A percentile compares a stretch with the other conserved stretches of the same genome.
These are phyloP conservation scores for Trichophyton simii DNA, from an alignment of 2,329 filamentous ascomycete genomes.

Conservation along the genomic window DNA sequence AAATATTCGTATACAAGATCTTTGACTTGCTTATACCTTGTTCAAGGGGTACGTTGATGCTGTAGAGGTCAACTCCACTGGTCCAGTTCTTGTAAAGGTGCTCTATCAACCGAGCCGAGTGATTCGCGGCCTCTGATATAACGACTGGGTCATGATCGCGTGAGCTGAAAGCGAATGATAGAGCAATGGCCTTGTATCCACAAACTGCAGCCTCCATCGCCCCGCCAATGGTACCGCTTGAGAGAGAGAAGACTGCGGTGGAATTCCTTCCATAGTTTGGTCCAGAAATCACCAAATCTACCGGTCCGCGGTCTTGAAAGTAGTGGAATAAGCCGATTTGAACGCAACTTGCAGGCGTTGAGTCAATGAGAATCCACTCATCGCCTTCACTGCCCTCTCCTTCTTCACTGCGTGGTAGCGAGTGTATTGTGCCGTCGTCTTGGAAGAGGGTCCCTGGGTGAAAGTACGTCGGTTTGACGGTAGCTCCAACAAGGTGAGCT, in stretches of 20 bases:
- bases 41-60: slow-evolving; percentile 77
- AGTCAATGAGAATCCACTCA: slow-evolving; percentile 72
- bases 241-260: slow-evolving; percentile 65
- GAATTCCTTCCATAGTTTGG: slow-evolving; percentile 78
- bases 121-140: slow-evolving; percentile 62
- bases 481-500: slow-evolving; percentile 86
- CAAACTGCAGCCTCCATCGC: slow-evolving; percentile 67
- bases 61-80: slow-evolving; percentile 68
- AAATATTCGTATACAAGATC: slow-evolving; percentile 69
- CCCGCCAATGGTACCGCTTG: slow-evolving; percentile 63
- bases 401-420: slow-evolving; percentile 41
- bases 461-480: slow-evolving; percentile 74
- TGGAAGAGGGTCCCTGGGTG: slow-evolving; percentile 50
- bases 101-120: slow-evolving; percentile 67
- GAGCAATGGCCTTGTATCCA: slow-evolving; percentile 57
- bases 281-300: slow-evolving; percentile 66
- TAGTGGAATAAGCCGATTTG: slow-evolving; percentile 74
- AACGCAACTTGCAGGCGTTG: slow-evolving; percentile 67
- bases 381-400: slow-evolving; percentile 47
- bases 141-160: slow-evolving; percentile 70
- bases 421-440: slow-evolving; percentile 56
- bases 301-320: slow-evolving; percentile 56
- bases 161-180: slow-evolving; percentile 83
- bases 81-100: slow-evolving; percentile 65
- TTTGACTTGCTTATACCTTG: slow-evolving; percentile 59